These are phyloP conservation scores for Bryum argenteum DNA, from an alignment of 225 moss, liverwort and hornwort genomes.

Conservation along the genomic window DNA sequence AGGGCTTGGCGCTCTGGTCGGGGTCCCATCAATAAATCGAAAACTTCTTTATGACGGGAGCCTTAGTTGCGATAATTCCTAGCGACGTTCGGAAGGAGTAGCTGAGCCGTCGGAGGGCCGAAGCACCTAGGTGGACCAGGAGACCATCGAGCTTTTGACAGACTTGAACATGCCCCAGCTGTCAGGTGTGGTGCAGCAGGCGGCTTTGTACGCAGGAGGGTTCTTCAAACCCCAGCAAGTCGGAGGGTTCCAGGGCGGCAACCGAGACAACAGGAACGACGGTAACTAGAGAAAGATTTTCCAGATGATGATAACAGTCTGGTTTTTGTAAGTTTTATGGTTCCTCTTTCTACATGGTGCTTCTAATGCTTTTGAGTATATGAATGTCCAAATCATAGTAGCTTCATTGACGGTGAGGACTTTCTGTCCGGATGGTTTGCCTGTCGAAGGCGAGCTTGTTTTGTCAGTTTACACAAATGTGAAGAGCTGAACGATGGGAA, in stretches of 20 bases:
- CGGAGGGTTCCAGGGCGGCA: conserved; percentile 70
- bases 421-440: too few relatives aligned
- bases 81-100: too few relatives aligned
- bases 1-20: conserved; percentile 69
- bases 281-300: conserved; percentile 32
- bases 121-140: conserved; percentile 86
- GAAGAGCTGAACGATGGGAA: too few relatives aligned
- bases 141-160: conserved; percentile 75
- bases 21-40: conserved; percentile 93
- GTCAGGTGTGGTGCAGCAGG: conserved; percentile 79
- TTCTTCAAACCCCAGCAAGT: conserved; percentile 75
- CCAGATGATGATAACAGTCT: too few relatives aligned
- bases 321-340: too few relatives aligned
- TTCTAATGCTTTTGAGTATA: too few relatives aligned
- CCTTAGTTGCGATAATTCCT: conserved; percentile 34
- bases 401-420: too few relatives aligned
- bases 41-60: conserved; percentile 80
- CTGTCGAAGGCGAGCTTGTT: too few relatives aligned
- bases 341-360: too few relatives aligned
- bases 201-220: conserved; percentile 48
- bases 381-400: too few relatives aligned
- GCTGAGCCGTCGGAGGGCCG: too few relatives aligned
- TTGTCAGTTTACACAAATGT: too few relatives aligned
- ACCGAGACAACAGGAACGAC: conserved; percentile 67
- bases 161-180: conserved; percentile 83